Evolutionary conservation across 1,284 basidiomycete genomes (phyloP).

Genomic region (Papiliotrema nemorosa): DNA sequence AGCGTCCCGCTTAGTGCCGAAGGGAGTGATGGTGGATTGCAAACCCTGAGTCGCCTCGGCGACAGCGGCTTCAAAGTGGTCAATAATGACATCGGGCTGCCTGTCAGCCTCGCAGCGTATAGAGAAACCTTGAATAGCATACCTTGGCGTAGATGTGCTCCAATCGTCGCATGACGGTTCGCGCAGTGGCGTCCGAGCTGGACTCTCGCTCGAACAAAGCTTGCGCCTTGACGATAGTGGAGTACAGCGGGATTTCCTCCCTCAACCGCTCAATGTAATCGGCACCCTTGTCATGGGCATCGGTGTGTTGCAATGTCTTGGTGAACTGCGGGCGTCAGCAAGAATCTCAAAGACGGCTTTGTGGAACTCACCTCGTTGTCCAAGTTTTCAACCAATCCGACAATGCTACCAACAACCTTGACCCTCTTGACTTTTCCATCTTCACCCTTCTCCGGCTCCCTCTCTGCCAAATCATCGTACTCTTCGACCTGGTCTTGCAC

Average conservation of each 20-base stretch:
- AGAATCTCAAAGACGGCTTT: not conserved
- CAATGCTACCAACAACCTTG: conserved; percentile 79
- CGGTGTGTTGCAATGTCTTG: conserved; percentile 94
- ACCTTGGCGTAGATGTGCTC: conserved; percentile 99
- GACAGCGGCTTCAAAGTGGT: conserved; percentile 75
- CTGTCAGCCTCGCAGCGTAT: not conserved
- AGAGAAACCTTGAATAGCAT: conserved; percentile 13
- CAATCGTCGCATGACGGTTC: conserved; percentile 89
- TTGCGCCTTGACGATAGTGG: conserved; percentile 87
- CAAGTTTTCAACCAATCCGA: conserved; percentile 90
- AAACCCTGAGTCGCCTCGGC: conserved; percentile 55
- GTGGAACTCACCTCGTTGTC: conserved; percentile 70
- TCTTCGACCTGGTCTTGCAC: conserved; percentile 81
- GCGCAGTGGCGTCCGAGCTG: conserved; percentile 72
- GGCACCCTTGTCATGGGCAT: conserved; percentile 80
- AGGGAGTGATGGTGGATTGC: conserved; percentile 59
- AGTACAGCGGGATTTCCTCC: conserved; percentile 92
- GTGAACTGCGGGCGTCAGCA: conserved; percentile 61
- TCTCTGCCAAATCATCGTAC: conserved; percentile 87
- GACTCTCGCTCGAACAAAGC: conserved; percentile 79
- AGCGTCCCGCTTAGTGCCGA: conserved; percentile 60
- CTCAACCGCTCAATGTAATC: conserved; percentile 96
- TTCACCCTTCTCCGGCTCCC: conserved; percentile 62
- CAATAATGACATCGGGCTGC: conserved; percentile 88
- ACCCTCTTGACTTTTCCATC: conserved; percentile 44